A percentile compares a stretch with the other conserved stretches of the same genome.
phyloP scores from a whole-genome alignment of 768 basidiomycete species.

The Tylopilus subfusipes region DNA sequence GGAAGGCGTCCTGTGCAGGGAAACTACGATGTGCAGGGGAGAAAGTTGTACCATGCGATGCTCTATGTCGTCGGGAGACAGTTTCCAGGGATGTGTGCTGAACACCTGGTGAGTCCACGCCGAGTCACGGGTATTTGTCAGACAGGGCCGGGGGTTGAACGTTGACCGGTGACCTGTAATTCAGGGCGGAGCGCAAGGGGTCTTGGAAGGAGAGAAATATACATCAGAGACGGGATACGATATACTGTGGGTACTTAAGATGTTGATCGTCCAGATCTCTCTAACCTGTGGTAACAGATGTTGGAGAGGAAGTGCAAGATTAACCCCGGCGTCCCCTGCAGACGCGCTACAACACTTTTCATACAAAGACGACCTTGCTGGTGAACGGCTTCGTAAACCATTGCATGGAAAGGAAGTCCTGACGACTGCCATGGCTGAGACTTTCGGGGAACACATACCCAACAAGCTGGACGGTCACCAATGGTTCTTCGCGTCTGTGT shows the following conservation, averaged over 20 bases:
- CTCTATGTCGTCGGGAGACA: slow-evolving; percentile 7
- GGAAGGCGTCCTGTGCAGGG: slow-evolving; percentile 6
- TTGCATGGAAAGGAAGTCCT: not conserved
- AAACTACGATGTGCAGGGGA: slow-evolving; percentile 3
- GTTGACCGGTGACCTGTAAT: not conserved
- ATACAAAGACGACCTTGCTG: not conserved
- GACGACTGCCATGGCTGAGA: not conserved
- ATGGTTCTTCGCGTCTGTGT: slow-evolving; percentile 1
- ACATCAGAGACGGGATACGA: slow-evolving; percentile 1
- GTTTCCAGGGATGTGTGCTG: slow-evolving; percentile 8
- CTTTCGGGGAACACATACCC: not conserved
- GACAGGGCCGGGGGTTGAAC: not conserved
- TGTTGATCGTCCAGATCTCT: not conserved
- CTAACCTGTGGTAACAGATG: not conserved
- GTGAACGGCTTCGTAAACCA: slow-evolving; percentile 2
- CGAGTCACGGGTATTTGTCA: not conserved
- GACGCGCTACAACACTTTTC: not conserved
- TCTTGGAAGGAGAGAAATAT: slow-evolving; percentile 2
- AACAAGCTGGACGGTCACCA: not conserved
- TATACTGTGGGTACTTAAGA: not conserved
- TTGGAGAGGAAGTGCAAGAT: not conserved
- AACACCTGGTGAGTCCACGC: not conserved
- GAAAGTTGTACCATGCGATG: slow-evolving; percentile 5
- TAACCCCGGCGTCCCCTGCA: not conserved
- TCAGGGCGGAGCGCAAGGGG: slow-evolving; percentile 3